Evolutionary conservation across 768 basidiomycete genomes (phyloP).

Genomic region (Paxillus ammoniavirescens): DNA sequence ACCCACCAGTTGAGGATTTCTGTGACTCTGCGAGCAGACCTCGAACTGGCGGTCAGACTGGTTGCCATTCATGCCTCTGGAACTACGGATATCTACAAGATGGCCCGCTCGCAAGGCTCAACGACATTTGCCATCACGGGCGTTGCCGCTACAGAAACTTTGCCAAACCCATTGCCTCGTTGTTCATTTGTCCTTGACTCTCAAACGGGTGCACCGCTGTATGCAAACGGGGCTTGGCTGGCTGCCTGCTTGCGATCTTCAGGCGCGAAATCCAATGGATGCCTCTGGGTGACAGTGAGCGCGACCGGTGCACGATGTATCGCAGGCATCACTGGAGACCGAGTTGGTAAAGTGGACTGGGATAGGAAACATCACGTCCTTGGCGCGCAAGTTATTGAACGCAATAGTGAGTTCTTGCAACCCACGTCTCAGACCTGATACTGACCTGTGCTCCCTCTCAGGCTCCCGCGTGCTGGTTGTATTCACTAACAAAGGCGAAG

Average conservation of each 20-base stretch:
- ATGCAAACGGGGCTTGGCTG: slow-evolving; percentile 45
- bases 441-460: slow-evolving; percentile 11
- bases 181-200: slow-evolving; percentile 55
- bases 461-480: slow-evolving; percentile 55
- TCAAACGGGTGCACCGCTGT: slow-evolving; percentile 45
- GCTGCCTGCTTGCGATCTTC: slow-evolving; percentile 32
- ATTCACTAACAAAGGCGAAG: slow-evolving; percentile 49
- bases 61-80: slow-evolving; percentile 62
- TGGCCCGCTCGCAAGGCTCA: slow-evolving; percentile 37
- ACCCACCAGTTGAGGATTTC: background rate
- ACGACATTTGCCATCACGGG: slow-evolving; percentile 35
- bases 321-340: slow-evolving; percentile 62
- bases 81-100: slow-evolving; percentile 54
- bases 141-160: slow-evolving; percentile 38
- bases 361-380: slow-evolving; percentile 51
- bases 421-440: background rate
- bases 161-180: slow-evolving; percentile 44
- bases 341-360: slow-evolving; percentile 68
- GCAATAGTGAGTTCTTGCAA: slow-evolving; percentile 47
- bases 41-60: slow-evolving; percentile 53
- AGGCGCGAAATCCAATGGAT: slow-evolving; percentile 16
- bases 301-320: slow-evolving; percentile 56
- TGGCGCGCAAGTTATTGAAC: slow-evolving; percentile 54
- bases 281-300: slow-evolving; percentile 54
- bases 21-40: slow-evolving; percentile 32